Evolutionary conservation across 371 early-diverging fungal genomes (phyloP).

Genomic region (Zopfochytrium polystomum): DNA sequence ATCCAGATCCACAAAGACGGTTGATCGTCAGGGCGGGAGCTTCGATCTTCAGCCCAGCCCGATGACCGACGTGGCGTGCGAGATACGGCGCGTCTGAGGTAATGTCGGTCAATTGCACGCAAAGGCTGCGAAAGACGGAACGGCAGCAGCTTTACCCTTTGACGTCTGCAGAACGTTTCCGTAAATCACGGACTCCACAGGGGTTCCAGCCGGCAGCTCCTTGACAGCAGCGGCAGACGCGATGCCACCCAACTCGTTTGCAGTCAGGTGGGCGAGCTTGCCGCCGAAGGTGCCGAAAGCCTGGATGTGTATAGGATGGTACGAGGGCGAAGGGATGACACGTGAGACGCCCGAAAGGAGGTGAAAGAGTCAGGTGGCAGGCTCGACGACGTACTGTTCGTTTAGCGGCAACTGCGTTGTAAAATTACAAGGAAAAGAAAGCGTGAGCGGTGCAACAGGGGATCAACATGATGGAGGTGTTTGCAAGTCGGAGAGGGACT

Average conservation of each 20-base stretch:
- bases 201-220: conserved; percentile 64
- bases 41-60: conserved; percentile 74
- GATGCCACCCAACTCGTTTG: conserved; percentile 87
- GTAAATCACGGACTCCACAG: conserved; percentile 86
- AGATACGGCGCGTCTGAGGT: conserved; percentile 73
- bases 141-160: conserved; percentile 32
- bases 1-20: conserved; percentile 94
- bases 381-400: conserved; percentile 33
- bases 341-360: not conserved
- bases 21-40: conserved; percentile 88
- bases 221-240: conserved; percentile 86
- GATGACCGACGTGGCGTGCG: conserved; percentile 89
- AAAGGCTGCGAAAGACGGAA: not conserved
- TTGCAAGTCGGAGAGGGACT: too few relatives aligned
- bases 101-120: not conserved
- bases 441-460: too few relatives aligned
- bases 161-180: conserved; percentile 93
- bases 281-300: conserved; percentile 87
- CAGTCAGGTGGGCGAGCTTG: conserved; percentile 76
- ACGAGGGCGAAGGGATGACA: not conserved
- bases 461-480: too few relatives aligned
- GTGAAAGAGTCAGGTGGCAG: too few relatives aligned
- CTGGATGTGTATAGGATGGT: conserved; percentile 14
- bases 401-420: conserved; percentile 53
- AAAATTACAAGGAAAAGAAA: too few relatives aligned